Evolutionary conservation across 805 yeast species (phyloP).

Genomic region (Brettanomyces nanus): DNA sequence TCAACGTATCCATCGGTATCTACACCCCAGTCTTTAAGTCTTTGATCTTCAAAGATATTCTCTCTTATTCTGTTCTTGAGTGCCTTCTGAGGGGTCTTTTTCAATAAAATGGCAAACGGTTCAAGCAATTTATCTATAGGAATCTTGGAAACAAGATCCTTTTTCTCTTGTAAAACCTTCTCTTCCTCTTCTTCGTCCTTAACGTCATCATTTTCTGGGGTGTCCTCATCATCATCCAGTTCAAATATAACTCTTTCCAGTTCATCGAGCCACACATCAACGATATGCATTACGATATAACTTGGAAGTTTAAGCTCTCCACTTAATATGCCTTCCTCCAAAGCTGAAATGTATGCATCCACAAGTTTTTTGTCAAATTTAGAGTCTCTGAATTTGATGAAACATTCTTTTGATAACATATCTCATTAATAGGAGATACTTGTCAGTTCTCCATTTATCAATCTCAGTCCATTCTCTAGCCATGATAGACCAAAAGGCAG

Average conservation of each 20-base stretch:
- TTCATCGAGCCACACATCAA: constrained; percentile 82
- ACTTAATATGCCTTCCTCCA: constrained; percentile 30
- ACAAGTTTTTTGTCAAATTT: constrained; percentile 49
- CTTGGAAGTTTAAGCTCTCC: constrained; percentile 55
- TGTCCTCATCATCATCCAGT: constrained; percentile 30
- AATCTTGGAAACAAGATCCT: constrained; percentile 15
- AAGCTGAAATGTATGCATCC: constrained; percentile 33
- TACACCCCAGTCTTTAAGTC: constrained; percentile 61
- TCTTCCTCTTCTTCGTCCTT: constrained; percentile 17
- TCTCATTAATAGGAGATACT: constrained; percentile 75
- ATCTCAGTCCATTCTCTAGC: constrained; percentile 75
- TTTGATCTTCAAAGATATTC: constrained; percentile 57
- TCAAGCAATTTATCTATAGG: constrained; percentile 49
- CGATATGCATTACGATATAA: constrained; percentile 76
- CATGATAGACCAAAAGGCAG: constrained; percentile 77
- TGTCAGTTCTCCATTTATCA: constrained; percentile 84
- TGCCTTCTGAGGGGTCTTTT: constrained; percentile 47
- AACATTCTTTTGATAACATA: constrained; percentile 58
- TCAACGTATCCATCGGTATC: constrained; percentile 21
- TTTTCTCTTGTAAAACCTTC: constrained; percentile 24
- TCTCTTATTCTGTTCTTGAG: constrained; percentile 55
- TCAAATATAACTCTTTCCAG: constrained; percentile 58
- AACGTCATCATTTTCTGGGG: constrained; percentile 8
- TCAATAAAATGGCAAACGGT: constrained; percentile 51
- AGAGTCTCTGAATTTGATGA: constrained; percentile 44